Conservation (phyloP, 305 asterid genomes). For the Petunia hybrid region DNA sequence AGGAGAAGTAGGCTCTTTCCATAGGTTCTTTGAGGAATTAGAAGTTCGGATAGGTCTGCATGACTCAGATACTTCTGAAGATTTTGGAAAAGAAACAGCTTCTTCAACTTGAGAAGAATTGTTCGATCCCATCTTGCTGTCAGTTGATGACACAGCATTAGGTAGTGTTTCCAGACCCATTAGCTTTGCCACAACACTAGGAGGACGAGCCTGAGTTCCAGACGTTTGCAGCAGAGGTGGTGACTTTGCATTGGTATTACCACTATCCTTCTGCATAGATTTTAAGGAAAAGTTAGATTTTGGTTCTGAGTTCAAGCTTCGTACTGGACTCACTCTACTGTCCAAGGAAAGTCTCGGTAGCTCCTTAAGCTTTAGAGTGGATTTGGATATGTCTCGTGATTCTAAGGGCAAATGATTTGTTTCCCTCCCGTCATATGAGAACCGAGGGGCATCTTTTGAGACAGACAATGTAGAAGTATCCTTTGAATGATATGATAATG, state of each 20-base stretch:
- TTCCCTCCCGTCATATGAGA: constrained; percentile 85
- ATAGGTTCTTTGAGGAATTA: constrained; percentile 49
- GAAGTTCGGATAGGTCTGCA: constrained; percentile 47
- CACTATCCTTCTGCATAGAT: constrained; percentile 49
- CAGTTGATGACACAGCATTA: constrained; percentile 51
- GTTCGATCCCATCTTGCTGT: constrained; percentile 40
- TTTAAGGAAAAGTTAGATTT: constrained; percentile 50
- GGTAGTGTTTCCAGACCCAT: constrained; percentile 92
- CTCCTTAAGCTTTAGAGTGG: constrained; percentile 70
- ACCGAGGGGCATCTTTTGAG: constrained; percentile 75
- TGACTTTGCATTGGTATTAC: constrained; percentile 41
- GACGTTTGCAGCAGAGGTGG: constrained; percentile 41
- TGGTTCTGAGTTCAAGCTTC: constrained; percentile 52
- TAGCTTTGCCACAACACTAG: constrained; percentile 92
- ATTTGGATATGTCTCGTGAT: constrained; percentile 55
- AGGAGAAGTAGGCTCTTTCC: constrained; percentile 81
- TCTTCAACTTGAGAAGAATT: constrained; percentile 48
- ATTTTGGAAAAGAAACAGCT: constrained; percentile 37
- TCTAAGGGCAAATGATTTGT: constrained; percentile 46
- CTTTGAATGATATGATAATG: constrained; percentile 68
- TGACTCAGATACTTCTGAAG: constrained; percentile 40
- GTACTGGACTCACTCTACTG: constrained; percentile 68
- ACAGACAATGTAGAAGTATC: constrained; percentile 56
- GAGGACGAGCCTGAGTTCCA: constrained; percentile 63
- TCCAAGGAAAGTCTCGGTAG: constrained; percentile 85